Evolutionary conservation across 2,329 filamentous ascomycete species (phyloP), one percentile per base, ranked within the genome.

Genomic region (Rosellinia necatrix): DNA sequence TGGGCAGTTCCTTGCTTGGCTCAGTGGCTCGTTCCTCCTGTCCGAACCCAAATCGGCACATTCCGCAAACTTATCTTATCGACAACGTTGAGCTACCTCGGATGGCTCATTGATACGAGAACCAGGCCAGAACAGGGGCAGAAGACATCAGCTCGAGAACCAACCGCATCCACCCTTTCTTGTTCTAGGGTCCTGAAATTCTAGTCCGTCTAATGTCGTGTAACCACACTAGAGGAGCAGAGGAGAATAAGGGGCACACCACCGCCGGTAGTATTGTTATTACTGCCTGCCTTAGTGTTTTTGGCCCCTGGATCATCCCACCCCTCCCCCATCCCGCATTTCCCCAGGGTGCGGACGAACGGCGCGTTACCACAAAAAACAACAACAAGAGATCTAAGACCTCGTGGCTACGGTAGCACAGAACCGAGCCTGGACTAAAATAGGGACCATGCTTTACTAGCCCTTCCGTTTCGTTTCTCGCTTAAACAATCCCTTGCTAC

Each of bases 351-450:
- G 15, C 46, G 25, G 34, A 48, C 44, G 29, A 55, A 50, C 44
- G 44, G 44, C 40, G 32, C 44, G 25, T 34, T 38, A 38, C 19
- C 34, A 17, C 22, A 30, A 21, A 43, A 41, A 22, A 35, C 29
- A 44, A 17, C 15, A 5, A 19, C 42, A 15, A 27, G 3, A 30
- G 30, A 37, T 59, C 61, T 55, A 60, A 60, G 49, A 37, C 63
- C 65, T 66, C 65, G 64, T 67, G 64, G 65, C 62, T 41, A 55
- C 35, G 53, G 65, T 66, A 42, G 47, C 56, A 66, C 63, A 64
- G 47, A 53, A 30, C 47, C 51, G 43, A 49, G 34, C 27, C 21
- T 25, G n/a, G 17, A 35, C 51, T 58, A 55, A 58, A 47, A 55
- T 47, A 49, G 49, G 42, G 53, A 44, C 37, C 43, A 57, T 15